Evolutionary conservation across 164 flowering plant genomes (phyloP), one percentile per base, ranked within the genome.

Genomic region (Umbellularia californica): DNA sequence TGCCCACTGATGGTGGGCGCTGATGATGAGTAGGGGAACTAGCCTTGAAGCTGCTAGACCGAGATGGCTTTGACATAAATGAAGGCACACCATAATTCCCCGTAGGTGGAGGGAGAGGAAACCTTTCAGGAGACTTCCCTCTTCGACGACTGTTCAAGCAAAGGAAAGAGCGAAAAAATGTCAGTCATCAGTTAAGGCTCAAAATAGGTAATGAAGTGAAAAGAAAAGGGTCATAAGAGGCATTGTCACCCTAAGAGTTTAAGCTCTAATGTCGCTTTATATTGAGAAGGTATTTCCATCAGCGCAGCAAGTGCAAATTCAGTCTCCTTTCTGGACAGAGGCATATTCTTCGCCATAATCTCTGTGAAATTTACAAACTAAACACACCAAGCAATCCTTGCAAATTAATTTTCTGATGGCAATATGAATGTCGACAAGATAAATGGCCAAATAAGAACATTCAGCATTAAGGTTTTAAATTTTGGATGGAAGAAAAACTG

Each of bases 241-340:
- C 22, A 65, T 35, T 24, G 10, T 76, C 86, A 88, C 92, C 93
- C 93, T 69, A 91, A 74, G 74, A 91, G 63, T 30, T 80, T 76
- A 67, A 85, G 89, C 74, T 88, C 93, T 51, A 91, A 25, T 62
- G 95, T 86, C 55, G 95, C 95, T 80, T 89, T 88, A 65, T 91
- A 91, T 74, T 91, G 95, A 65, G 90, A 83, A 58, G 95, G 95
- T 70, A 91, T 91, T 79, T 91, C 95, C 95, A 91, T 91, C 78
- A 91, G 75, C 5, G 95, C 92, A 12, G 90, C 74, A 58, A 89
- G 88, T 72, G 95, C 90, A 83, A 91, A 91, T 25, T 83, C 90
- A 2, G 95, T 81, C 79, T 91, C 92, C 72, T 89, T 91, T 79
- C 82, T 84, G 17, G 87, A 73, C 2, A 75, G n/a, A 33, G 84